Evolutionary conservation across 2,329 filamentous ascomycete genomes (phyloP).

Genomic region (Fusarium devonianum): DNA sequence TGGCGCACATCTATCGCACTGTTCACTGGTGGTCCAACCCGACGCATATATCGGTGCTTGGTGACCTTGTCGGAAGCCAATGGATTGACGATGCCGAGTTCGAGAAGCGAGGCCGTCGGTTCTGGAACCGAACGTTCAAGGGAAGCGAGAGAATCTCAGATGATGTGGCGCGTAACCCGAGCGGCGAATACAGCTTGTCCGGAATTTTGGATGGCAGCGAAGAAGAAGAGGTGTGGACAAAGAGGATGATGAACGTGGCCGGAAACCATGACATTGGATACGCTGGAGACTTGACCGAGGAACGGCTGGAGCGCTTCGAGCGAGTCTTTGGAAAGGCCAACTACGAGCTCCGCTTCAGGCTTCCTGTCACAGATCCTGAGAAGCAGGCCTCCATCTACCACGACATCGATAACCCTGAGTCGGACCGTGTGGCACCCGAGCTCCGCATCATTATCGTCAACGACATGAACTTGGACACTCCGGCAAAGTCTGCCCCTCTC

Average conservation of each 20-base stretch:
- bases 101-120: conserved; percentile 72
- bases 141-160: conserved; percentile 70
- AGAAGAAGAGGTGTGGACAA: conserved; percentile 68
- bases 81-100: conserved; percentile 94
- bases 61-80: conserved; percentile 91
- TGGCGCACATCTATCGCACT: conserved; percentile 89
- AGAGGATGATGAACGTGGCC: conserved; percentile 83
- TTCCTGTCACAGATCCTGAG: conserved; percentile 55
- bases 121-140: conserved; percentile 82
- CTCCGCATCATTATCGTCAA: conserved; percentile 88
- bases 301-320: conserved; percentile 82
- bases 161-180: conserved; percentile 58
- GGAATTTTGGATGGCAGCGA: conserved; percentile 56
- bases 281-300: conserved; percentile 84
- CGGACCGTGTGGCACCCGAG: conserved; percentile 65
- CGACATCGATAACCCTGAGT: conserved; percentile 52
- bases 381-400: conserved; percentile 53
- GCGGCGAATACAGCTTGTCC: conserved; percentile 57
- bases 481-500: conserved; percentile 70
- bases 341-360: conserved; percentile 82
- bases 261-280: conserved; percentile 98
- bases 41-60: conserved; percentile 87
- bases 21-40: conserved; percentile 84
- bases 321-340: conserved; percentile 84
- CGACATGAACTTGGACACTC: conserved; percentile 91